These are phyloP conservation scores for Bullera alba DNA, from an alignment of 768 basidiomycete genomes.

Conservation along the genomic window DNA sequence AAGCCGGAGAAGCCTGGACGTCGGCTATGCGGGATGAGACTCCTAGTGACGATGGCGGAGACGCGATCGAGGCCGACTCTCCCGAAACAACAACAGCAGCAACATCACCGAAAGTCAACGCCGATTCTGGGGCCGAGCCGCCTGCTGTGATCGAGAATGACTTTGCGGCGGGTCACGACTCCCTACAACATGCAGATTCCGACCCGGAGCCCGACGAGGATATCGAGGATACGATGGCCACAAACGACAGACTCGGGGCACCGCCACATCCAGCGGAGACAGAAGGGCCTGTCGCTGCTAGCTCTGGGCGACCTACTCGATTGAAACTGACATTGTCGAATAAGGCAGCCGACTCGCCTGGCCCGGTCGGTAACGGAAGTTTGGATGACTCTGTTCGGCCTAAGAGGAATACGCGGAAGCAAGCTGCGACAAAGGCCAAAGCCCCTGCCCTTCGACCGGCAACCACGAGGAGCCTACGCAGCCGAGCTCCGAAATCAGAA, in stretches of 20 bases:
- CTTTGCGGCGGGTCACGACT: neutral
- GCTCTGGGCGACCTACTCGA: neutral
- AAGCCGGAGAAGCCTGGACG: conserved; percentile 8
- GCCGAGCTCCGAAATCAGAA: conserved; percentile 55
- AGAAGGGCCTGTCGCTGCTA: neutral
- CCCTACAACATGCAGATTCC: neutral
- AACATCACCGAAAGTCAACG: neutral
- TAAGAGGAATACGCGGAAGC: no score
- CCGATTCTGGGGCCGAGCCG: conserved; percentile 1
- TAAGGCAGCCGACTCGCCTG: neutral
- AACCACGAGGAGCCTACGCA: conserved; percentile 54
- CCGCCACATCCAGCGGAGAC: neutral
- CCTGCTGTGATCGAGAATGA: conserved; percentile 15
- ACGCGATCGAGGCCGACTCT: neutral
- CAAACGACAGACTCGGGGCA: neutral
- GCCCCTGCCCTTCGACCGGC: conserved; percentile 22
- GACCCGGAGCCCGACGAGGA: neutral
- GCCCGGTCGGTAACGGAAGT: neutral
- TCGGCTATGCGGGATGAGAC: neutral
- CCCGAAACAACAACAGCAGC: neutral
- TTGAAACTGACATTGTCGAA: conserved; percentile 30
- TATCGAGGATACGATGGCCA: neutral
- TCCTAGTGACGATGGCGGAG: neutral
- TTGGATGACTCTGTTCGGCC: neutral
- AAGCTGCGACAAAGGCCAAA: conserved; percentile 20